Evolutionary conservation across 2,329 filamentous ascomycete species (phyloP).

Genomic region (Mycosphaerella arachidis): DNA sequence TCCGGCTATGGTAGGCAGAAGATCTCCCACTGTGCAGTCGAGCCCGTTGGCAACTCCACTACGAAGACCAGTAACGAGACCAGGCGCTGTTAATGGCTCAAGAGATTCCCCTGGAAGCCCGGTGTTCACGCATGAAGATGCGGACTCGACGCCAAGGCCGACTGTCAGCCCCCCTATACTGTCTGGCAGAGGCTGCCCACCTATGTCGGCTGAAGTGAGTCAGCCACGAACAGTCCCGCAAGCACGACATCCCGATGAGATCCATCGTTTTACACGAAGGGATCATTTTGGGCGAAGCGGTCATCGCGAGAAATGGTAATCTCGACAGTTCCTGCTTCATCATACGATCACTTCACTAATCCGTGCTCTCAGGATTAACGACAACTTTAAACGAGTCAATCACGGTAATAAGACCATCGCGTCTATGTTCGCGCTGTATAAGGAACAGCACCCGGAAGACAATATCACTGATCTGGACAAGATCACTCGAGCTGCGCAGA

Average conservation of each 20-base stretch:
- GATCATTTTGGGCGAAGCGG: background rate
- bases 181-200: background rate
- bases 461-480: background rate
- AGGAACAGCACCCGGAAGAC: background rate
- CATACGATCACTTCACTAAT: background rate
- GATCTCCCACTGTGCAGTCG: background rate
- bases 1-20: background rate
- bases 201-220: background rate
- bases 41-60: background rate
- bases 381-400: background rate
- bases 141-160: background rate
- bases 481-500: background rate
- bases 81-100: background rate
- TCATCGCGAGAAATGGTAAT: slow-evolving; percentile 1
- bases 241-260: background rate
- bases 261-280: background rate
- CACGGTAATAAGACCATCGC: background rate
- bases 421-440: background rate
- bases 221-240: background rate
- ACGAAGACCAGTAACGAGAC: background rate
- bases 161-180: background rate
- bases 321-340: background rate
- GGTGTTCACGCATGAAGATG: background rate
- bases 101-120: background rate
- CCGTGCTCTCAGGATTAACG: background rate